Conservation (phyloP, 495 filamentous ascomycete species). For the Talaromyces proteolyticus region DNA sequence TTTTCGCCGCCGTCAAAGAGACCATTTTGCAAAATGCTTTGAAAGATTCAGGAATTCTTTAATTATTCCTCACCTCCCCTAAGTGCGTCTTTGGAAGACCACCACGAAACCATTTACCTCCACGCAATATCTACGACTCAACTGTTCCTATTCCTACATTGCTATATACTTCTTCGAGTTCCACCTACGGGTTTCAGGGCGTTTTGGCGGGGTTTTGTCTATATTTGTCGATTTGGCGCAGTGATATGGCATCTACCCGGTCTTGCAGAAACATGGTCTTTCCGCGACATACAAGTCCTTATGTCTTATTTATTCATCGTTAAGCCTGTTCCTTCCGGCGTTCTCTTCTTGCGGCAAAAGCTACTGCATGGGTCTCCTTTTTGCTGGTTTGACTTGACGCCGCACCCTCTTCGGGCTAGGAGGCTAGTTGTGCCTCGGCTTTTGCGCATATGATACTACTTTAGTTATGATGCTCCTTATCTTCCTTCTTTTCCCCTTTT, state of each 20-base stretch:
- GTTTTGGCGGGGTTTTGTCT: background rate
- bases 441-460: too few relatives aligned
- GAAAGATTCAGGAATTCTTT: constrained; percentile 96
- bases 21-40: constrained; percentile 97
- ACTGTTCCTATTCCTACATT: background rate
- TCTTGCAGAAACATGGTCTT: background rate
- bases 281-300: background rate
- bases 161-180: background rate
- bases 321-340: too few relatives aligned
- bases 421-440: too few relatives aligned
- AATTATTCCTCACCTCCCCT: constrained; percentile 4
- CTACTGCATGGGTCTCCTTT: too few relatives aligned
- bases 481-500: too few relatives aligned
- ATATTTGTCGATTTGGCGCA: background rate
- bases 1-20: constrained; percentile 98
- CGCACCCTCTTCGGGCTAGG: too few relatives aligned
- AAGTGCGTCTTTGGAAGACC: constrained; percentile 14
- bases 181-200: background rate
- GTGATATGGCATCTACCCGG: background rate
- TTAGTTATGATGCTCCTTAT: too few relatives aligned
- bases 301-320: background rate
- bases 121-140: background rate
- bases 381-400: too few relatives aligned
- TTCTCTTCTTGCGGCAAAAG: too few relatives aligned
- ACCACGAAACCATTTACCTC: too few relatives aligned